Evolutionary conservation across 169 alveolate genomes (phyloP), one percentile per base, ranked within the genome.

Genomic region (Cryptosporidium baileyi): DNA sequence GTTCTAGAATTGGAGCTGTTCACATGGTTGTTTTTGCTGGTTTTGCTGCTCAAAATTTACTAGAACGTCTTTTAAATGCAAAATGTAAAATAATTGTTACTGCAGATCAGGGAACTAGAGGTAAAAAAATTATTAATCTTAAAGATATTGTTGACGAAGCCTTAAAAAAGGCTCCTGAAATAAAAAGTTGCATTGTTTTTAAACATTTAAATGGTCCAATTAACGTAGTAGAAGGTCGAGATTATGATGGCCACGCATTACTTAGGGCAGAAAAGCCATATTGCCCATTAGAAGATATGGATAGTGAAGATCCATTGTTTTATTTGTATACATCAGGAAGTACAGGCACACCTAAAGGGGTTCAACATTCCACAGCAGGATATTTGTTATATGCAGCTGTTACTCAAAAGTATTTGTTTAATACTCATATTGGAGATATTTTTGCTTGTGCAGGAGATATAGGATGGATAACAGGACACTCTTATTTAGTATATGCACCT

Each of bases 381-480:
- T 95, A 93, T 80, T 89, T 94, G 93, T 90, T 95, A 41, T 96
- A 93, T 80, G 94, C 97, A 36, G 93, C 92, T 38, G 89, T 96
- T 15, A 93, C 98, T 4, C 93, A 92, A 81, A 95, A 95, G 74
- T 92, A 94, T 90, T 90, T 94, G 40, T 96, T 95, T 82, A 97
- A 96, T 88, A 89, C 91, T 62, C 92, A 91, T 45, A 88, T 82
- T 7, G 95, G 96, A 17, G 99, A 96, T 88, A 88, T 94, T 40
- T 95, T 93, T 88, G 97, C 97, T 26, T 95, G 98, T 80, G 95
- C 97, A 44, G 98, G 99, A 6, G 99, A 97, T 89, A 91, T 96
- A 41, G 99, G 99, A 9, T 97, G 99, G 99, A 97, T 97, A 79
- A 96, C 98, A 11, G 99, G 99, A 2, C 99, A 97, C 88, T 91